Conservation (phyloP, 495 filamentous ascomycete species). For the Aspergillus ellipticus region DNA sequence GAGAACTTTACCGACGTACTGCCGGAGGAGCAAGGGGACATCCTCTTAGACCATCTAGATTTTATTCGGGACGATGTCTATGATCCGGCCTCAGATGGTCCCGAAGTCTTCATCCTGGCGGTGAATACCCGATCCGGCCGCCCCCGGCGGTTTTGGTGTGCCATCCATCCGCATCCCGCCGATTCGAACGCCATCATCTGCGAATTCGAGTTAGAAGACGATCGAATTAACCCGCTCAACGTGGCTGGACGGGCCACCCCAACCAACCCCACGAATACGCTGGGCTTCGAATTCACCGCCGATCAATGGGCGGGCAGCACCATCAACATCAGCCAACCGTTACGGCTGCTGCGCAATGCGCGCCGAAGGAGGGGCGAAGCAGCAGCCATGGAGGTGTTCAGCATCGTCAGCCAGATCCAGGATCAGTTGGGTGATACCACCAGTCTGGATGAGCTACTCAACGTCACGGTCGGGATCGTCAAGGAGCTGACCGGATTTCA, state of each 20-base stretch:
- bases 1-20: conserved; percentile 77
- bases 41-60: conserved; percentile 79
- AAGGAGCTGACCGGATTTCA: conserved; percentile 90
- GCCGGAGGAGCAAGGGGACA: conserved; percentile 76
- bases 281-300: conserved; percentile 61
- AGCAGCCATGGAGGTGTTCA: conserved; percentile 90
- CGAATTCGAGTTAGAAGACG: conserved; percentile 90
- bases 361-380: conserved; percentile 76
- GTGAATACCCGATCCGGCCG: conserved; percentile 52
- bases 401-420: conserved; percentile 70
- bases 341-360: conserved; percentile 75
- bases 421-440: conserved; percentile 44
- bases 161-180: conserved; percentile 66
- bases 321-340: conserved; percentile 66
- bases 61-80: conserved; percentile 73
- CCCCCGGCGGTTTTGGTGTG: conserved; percentile 78
- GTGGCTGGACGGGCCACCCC: conserved; percentile 53
- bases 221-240: conserved; percentile 64
- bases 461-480: conserved; percentile 35
- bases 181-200: conserved; percentile 75
- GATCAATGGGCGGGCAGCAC: conserved; percentile 71
- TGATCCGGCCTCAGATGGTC: conserved; percentile 69
- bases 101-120: conserved; percentile 80
- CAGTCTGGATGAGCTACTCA: conserved; percentile 54
- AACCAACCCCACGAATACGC: conserved; percentile 66